These are phyloP conservation scores for Mesotaenium endlicherianum DNA, from an alignment of 139 green algal species.

Conservation along the genomic window DNA sequence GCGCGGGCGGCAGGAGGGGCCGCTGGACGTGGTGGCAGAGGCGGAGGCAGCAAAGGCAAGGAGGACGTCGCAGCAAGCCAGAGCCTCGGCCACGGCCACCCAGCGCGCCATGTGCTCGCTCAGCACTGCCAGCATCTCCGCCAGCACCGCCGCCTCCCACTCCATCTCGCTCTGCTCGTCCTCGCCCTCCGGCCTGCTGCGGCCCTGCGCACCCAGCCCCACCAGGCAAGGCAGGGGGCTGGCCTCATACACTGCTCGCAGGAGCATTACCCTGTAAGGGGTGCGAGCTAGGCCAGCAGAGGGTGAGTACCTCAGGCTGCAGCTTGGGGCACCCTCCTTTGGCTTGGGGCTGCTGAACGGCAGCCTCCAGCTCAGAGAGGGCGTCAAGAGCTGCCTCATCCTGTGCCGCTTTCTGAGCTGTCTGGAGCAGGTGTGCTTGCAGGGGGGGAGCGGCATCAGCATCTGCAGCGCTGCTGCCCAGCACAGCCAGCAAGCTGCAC, in stretches of 20 bases:
- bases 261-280: too few species aligned
- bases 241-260: too few species aligned
- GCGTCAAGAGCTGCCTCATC: not conserved
- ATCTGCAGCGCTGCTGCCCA: not conserved
- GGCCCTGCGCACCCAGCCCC: too few species aligned
- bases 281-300: not conserved
- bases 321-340: not conserved
- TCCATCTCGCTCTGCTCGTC: not conserved
- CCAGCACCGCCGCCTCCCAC: not conserved
- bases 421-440: not conserved
- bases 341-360: not conserved
- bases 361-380: not conserved
- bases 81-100: slow-evolving; percentile 20
- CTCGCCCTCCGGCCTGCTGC: not conserved
- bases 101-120: slow-evolving; percentile 25
- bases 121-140: slow-evolving; percentile 5
- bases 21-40: not conserved
- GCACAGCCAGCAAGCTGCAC: not conserved
- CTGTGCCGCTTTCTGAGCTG: not conserved
- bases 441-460: not conserved
- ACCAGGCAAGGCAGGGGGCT: too few species aligned
- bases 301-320: not conserved
- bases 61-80: slow-evolving; percentile 36
- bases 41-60: slow-evolving; percentile 32
- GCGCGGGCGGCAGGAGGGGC: slow-evolving; percentile 17